Evolutionary conservation across 176 grass and related monocot genomes (phyloP), one percentile per base, ranked within the genome.

Genomic region (Metroxylon sagu): DNA sequence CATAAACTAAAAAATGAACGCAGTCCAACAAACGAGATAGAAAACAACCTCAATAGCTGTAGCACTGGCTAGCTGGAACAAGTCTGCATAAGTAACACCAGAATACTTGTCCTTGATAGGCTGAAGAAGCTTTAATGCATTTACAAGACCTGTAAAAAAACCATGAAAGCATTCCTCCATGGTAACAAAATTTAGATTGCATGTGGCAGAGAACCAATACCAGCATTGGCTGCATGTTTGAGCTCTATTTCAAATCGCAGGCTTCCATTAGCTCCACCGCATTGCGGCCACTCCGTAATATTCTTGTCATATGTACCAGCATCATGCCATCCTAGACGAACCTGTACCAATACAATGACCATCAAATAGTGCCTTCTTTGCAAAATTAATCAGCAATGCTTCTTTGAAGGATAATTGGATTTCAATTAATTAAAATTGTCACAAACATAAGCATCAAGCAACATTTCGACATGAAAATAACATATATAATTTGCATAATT

Each of bases 211-310:
- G 17, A 58, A 62, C 28, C 0, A n/a, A 14, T 79, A 98, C 94
- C 94, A 1, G 94, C 94, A 92, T 98, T 98, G 67, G 94, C 94
- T 76, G 81, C 88, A 81, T 93, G 94, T 65, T 86, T 98, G 26
- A 98, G 26, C 77, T 98, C 94, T 56, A 73, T 65, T 53, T 98
- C 88, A 83, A 92, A 98, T 67, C 85, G 76, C 66, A 98, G 76
- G 55, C 94, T 98, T 83, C 94, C 94, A 70, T 92, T 89, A 62
- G 94, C 94, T 57, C 94, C 94, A 57, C 94, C 88, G 56, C 79
- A 68, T 64, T 83, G 82, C 60, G 88, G 88, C 87, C 87, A 97
- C 53, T 83, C 93, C 59, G 83, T 71, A 73, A 98, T 89, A 71
- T 83, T 98, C 60, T 76, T 92, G 67, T 98, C 84, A 76, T 92